Percentiles rank a stretch among this genome's conserved stretches.
phyloP scores from a whole-genome alignment of 768 basidiomycete species.

The Naganishia antarctica region DNA sequence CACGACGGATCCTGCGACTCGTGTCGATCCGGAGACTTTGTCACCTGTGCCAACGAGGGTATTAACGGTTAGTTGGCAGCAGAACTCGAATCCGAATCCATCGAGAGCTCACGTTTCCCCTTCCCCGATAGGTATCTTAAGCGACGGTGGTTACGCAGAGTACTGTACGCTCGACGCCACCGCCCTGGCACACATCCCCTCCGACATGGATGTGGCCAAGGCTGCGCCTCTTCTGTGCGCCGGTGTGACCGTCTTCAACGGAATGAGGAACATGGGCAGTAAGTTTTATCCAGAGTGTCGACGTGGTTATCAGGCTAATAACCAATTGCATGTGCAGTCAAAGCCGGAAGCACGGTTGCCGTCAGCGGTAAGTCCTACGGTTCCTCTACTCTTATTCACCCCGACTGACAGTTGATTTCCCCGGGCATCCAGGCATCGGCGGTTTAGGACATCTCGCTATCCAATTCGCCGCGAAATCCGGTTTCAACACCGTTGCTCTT shows the following conservation, averaged over 20 bases:
- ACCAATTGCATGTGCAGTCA: neutral
- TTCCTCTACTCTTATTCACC: neutral
- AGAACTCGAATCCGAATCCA: too few species aligned
- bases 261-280: constrained; percentile 41
- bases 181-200: constrained; percentile 25
- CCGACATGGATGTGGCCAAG: constrained; percentile 26
- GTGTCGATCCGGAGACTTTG: constrained; percentile 30
- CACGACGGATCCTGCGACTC: constrained; percentile 24
- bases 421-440: neutral
- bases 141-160: constrained; percentile 23
- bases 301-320: neutral
- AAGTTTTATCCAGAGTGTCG: neutral
- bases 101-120: neutral
- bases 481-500: constrained; percentile 50
- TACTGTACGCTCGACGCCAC: constrained; percentile 27
- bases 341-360: constrained; percentile 17
- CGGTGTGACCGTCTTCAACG: constrained; percentile 51
- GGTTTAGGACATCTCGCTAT: constrained; percentile 34
- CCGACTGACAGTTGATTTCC: neutral
- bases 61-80: constrained; percentile 29
- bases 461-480: constrained; percentile 49
- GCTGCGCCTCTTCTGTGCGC: constrained; percentile 44
- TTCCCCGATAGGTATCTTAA: neutral
- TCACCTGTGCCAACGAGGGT: constrained; percentile 30
- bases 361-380: constrained; percentile 11